These are phyloP conservation scores for Suhomyces kunorum DNA, from an alignment of 1,139 yeast species.

Conservation along the genomic window DNA sequence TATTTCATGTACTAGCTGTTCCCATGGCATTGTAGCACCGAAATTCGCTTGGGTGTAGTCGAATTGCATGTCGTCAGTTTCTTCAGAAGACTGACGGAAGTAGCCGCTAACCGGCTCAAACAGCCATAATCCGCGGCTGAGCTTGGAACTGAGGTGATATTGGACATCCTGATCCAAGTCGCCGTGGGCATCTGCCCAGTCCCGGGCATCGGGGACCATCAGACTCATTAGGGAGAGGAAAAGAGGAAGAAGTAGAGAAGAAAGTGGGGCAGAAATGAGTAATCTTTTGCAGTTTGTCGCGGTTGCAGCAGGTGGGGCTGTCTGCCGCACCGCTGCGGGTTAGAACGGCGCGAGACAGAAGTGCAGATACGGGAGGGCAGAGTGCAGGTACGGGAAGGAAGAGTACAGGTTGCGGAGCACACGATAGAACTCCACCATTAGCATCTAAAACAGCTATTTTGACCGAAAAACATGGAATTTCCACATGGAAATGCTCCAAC, in stretches of 20 bases:
- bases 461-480: too few relatives aligned
- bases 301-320: background rate
- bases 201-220: slow-evolving; percentile 33
- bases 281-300: slow-evolving; percentile 1
- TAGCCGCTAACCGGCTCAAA: slow-evolving; percentile 50
- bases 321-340: background rate
- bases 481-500: background rate
- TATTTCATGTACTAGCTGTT: slow-evolving; percentile 34
- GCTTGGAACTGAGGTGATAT: too few relatives aligned
- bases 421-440: too few relatives aligned
- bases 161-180: slow-evolving; percentile 33
- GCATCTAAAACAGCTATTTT: too few relatives aligned
- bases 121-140: too few relatives aligned
- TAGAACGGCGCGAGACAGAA: background rate
- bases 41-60: slow-evolving; percentile 50
- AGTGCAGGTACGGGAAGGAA: background rate
- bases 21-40: slow-evolving; percentile 53
- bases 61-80: slow-evolving; percentile 50
- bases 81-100: slow-evolving; percentile 50
- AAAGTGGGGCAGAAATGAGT: background rate
- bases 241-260: background rate
- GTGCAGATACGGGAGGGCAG: background rate
- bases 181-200: slow-evolving; percentile 39
- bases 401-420: too few relatives aligned
- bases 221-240: slow-evolving; percentile 25